Conservation (phyloP, 257 asterid genomes). For the Primulina eburnea region DNA sequence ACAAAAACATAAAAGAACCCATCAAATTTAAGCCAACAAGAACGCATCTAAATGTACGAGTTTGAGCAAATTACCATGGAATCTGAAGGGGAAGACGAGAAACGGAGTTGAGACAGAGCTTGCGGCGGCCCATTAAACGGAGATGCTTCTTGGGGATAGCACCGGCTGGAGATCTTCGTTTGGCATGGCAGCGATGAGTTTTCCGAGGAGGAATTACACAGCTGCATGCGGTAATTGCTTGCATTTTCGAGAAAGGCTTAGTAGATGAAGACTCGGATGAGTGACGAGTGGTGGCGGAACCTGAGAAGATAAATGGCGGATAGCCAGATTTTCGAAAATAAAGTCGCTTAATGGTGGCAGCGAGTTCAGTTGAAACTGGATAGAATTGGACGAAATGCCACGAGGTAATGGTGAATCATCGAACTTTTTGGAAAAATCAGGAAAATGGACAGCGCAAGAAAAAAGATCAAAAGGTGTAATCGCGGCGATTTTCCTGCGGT, state of each 20-base stretch:
- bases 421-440: no score
- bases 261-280: no score
- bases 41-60: background rate
- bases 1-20: background rate
- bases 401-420: no score
- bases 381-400: background rate
- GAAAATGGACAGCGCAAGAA: no score
- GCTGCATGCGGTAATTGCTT: conserved; percentile 30
- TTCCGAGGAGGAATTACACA: conserved; percentile 30
- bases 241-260: conserved; percentile 26
- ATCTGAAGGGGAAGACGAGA: conserved; percentile 34
- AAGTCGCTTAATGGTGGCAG: background rate
- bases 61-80: conserved; percentile 34
- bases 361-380: background rate
- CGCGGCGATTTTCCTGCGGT: no score
- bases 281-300: background rate
- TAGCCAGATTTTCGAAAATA: no score
- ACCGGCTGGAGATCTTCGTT: conserved; percentile 5
- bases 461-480: no score
- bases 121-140: conserved; percentile 64
- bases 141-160: conserved; percentile 27
- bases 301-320: background rate
- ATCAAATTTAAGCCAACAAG: background rate
- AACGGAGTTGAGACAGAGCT: conserved; percentile 64
- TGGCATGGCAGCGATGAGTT: conserved; percentile 21